phyloP scores from a whole-genome alignment of 768 basidiomycete species.

The Holtermanniella nyarrowii region DNA sequence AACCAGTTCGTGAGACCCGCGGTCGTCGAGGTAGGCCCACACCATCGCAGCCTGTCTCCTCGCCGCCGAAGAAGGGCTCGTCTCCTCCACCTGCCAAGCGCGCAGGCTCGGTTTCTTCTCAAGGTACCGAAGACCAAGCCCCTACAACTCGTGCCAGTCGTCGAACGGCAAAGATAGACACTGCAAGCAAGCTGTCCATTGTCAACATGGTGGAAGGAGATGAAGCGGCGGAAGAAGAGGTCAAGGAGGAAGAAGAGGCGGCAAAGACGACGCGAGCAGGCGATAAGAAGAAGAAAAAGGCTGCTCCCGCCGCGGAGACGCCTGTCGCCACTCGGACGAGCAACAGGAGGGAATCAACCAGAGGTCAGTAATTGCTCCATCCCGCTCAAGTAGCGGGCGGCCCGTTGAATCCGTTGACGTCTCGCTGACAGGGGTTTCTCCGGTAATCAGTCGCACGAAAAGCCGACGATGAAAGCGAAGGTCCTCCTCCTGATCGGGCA shows the following conservation, averaged over 20 bases:
- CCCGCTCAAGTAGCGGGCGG: constrained; percentile 1
- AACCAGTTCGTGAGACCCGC: too few species aligned
- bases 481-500: not conserved
- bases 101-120: not conserved
- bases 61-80: too few species aligned
- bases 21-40: too few species aligned
- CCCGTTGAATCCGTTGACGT: not conserved
- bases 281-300: constrained; percentile 8
- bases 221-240: constrained; percentile 3
- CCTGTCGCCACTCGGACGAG: not conserved
- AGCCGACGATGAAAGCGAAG: constrained; percentile 8
- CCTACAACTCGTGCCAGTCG: not conserved
- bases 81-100: not conserved
- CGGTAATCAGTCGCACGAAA: not conserved
- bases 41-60: too few species aligned
- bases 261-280: constrained; percentile 6
- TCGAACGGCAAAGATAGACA: not conserved
- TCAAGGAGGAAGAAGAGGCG: constrained; percentile 9
- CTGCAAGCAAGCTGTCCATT: not conserved
- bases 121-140: not conserved
- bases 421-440: not conserved
- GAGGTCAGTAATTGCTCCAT: too few species aligned
- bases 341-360: not conserved
- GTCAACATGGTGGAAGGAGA: not conserved
- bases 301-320: constrained; percentile 4